Conservation (phyloP, 2,329 filamentous ascomycete species). For the Tolypocladium guangdongense region DNA sequence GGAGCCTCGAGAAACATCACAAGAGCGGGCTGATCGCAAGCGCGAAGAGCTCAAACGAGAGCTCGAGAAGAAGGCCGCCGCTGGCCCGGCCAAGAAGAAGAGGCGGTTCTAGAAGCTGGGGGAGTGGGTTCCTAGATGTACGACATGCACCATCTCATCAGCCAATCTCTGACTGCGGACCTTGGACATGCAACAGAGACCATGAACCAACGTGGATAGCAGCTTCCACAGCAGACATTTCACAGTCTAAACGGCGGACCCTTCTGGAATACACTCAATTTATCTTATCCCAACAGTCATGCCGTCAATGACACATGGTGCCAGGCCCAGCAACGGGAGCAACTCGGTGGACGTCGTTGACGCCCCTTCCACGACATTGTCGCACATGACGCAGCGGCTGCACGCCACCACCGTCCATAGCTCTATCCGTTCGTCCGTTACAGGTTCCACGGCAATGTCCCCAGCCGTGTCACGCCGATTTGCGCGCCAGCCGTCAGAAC, state of each 20-base stretch:
- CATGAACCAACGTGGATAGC: neutral
- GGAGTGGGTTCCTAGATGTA: neutral
- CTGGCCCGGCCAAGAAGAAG: slow-evolving; percentile 44
- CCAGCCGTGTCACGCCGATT: neutral
- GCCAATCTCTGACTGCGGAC: no score
- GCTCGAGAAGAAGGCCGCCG: slow-evolving; percentile 35
- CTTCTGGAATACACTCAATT: neutral
- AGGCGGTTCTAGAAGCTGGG: slow-evolving; percentile 32
- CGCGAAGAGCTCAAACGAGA: slow-evolving; percentile 41
- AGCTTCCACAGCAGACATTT: neutral
- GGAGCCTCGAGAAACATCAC: slow-evolving; percentile 28
- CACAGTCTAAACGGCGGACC: neutral
- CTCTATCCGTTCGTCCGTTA: neutral
- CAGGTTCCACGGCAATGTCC: neutral
- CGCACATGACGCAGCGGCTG: neutral
- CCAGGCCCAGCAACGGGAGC: neutral
- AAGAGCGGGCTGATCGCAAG: slow-evolving; percentile 36
- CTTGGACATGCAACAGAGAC: neutral
- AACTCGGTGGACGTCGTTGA: neutral
- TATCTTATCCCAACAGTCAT: neutral
- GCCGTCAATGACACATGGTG: neutral
- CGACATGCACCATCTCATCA: neutral
- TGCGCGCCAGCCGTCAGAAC: neutral
- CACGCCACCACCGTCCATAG: neutral
- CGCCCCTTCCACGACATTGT: neutral